Base-by-base conservation (phyloP, 352 stramenopile genomes). In the Blastocystis sp. region DNA sequence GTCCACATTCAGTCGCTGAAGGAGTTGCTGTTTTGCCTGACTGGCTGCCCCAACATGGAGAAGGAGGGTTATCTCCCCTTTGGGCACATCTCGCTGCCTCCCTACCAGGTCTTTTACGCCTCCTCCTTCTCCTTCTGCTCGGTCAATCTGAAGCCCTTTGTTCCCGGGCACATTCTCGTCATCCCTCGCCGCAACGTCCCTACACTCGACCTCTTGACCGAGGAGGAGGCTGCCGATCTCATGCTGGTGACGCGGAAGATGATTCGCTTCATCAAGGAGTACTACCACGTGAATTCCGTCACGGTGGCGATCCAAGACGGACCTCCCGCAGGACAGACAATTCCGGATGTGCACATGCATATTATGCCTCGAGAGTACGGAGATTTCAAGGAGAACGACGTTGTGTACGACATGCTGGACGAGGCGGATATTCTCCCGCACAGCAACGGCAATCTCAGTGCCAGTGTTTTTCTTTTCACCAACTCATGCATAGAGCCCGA, bases 241-340 rank as follows among this genome's bases (percentile, higher is more conserved):
- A 97, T 94, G 94, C 90, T 62, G 34, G 91, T 92, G 5, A 93
- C 94, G n/a, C 92, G 95, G 90, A 81, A 89, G 14, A 91, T 97
- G 10, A 93, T 94, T 60, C 90, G 89, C 28, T 90, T 93, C 40
- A 70, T 97, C 0, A 92, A 95, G 76, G 38, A 80, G 2, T 90
- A 94, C 61, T 96, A 96, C 88, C 38, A 86, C 7, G 91, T 91
- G 2, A 90, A 91, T 19, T 94, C 92, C 23, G 93, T 96, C 60
- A 98, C 96, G 84, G 94, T 98, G 40, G 92, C 94, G 21, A 93
- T 97, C 11, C 94, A 98, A 91, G 95, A 98, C 90, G 95, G 95
- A 41, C 82, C 76, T 34, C 92, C 90, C 1, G 94, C 95, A 2
- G 95, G 95, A 1, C 94, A 97, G 89, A 95, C 92, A 0, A 93